Evolutionary conservation across 176 grass and related monocot genomes (phyloP).

Genomic region (Avena atlantica): DNA sequence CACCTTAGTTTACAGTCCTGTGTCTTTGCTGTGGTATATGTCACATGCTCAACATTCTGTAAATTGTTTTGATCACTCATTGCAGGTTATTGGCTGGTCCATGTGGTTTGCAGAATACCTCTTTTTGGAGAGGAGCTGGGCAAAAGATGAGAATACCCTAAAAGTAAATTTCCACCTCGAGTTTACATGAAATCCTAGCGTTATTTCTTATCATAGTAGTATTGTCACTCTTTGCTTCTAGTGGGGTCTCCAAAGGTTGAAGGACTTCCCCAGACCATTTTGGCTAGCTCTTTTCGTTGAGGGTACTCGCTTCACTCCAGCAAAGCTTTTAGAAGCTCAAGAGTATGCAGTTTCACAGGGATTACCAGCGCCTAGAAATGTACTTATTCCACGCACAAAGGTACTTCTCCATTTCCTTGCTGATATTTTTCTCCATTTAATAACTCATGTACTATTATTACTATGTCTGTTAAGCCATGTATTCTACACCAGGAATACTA

Average conservation of each 20-base stretch:
- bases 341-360: constrained; percentile 86
- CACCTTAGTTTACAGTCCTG: neutral
- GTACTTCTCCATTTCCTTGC: constrained; percentile 38
- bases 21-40: constrained; percentile 1
- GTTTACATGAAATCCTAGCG: neutral
- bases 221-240: constrained; percentile 22
- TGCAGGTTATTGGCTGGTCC: constrained; percentile 27
- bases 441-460: too few relatives aligned
- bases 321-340: constrained; percentile 60
- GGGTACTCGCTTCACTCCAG: constrained; percentile 19
- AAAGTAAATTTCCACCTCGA: neutral
- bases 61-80: constrained; percentile 11
- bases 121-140: constrained; percentile 24
- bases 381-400: constrained; percentile 93
- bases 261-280: constrained; percentile 85
- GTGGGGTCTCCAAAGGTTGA: constrained; percentile 77
- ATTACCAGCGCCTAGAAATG: constrained; percentile 75
- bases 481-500: neutral
- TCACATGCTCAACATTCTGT: neutral
- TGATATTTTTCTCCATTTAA: constrained; percentile 11
- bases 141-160: constrained; percentile 23
- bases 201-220: neutral
- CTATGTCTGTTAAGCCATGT: neutral
- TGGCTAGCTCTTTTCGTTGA: constrained; percentile 91
- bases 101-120: constrained; percentile 30